Percentiles rank a stretch among this genome's conserved stretches.
These are phyloP conservation scores for Persicaria tinctoria DNA, from an alignment of 148 eudicot genomes.

Conservation along the genomic window DNA sequence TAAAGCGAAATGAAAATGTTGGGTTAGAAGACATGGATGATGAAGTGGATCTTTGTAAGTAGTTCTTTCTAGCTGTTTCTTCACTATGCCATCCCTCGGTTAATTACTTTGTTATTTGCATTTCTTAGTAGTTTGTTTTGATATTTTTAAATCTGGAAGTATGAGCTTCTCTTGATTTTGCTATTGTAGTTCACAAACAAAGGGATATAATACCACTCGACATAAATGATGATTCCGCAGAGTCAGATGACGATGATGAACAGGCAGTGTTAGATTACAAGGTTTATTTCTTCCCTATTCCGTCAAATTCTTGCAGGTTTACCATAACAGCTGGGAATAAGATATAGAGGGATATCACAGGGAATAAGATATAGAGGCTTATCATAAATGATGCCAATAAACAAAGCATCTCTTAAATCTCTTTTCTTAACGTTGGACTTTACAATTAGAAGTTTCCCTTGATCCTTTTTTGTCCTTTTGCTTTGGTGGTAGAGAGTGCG, in stretches of 20 bases:
- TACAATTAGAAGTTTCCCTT: neutral
- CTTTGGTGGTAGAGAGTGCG: neutral
- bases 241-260: slow-evolving; percentile 69
- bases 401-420: neutral
- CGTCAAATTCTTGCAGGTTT: neutral
- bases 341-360: neutral
- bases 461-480: neutral
- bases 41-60: slow-evolving; percentile 83
- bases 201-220: slow-evolving; percentile 83
- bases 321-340: neutral
- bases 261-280: slow-evolving; percentile 60
- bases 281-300: slow-evolving; percentile 28
- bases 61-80: neutral
- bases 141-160: neutral
- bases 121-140: neutral
- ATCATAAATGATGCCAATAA: neutral
- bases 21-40: slow-evolving; percentile 50
- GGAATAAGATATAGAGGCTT: neutral
- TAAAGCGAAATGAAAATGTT: slow-evolving; percentile 20
- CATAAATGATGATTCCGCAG: slow-evolving; percentile 43
- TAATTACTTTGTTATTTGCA: neutral
- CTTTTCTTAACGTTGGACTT: neutral
- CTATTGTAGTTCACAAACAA: slow-evolving; percentile 75
- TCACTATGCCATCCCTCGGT: neutral
- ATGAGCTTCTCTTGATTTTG: neutral